These are phyloP conservation scores for Suillus hirtellus DNA, from an alignment of 768 basidiomycete species.

Conservation along the genomic window DNA sequence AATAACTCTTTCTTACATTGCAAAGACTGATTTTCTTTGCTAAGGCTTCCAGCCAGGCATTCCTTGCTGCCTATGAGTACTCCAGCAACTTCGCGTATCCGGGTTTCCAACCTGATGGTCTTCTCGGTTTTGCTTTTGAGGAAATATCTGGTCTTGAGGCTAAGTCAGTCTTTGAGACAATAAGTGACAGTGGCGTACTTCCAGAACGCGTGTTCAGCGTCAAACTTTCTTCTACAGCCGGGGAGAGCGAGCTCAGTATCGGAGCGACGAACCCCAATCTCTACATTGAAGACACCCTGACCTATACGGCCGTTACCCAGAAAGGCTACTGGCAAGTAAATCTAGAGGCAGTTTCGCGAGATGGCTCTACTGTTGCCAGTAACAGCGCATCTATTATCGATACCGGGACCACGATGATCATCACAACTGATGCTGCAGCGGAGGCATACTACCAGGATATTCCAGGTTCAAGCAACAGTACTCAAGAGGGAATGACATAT, in stretches of 20 bases:
- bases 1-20: slow-evolving; percentile 5
- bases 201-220: slow-evolving; percentile 46
- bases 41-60: slow-evolving; percentile 38
- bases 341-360: slow-evolving; percentile 29
- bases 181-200: slow-evolving; percentile 37
- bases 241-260: slow-evolving; percentile 53
- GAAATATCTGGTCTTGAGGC: slow-evolving; percentile 36
- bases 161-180: slow-evolving; percentile 45
- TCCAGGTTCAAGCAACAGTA: slow-evolving; percentile 23
- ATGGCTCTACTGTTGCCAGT: slow-evolving; percentile 21
- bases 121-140: slow-evolving; percentile 46
- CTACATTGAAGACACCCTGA: slow-evolving; percentile 46
- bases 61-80: slow-evolving; percentile 47
- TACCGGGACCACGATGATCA: slow-evolving; percentile 30
- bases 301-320: slow-evolving; percentile 35
- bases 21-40: slow-evolving; percentile 3
- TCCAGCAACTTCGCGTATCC: slow-evolving; percentile 29
- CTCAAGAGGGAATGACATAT: background rate
- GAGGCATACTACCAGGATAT: slow-evolving; percentile 32
- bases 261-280: slow-evolving; percentile 50
- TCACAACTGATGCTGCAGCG: slow-evolving; percentile 29
- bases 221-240: slow-evolving; percentile 41
- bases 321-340: slow-evolving; percentile 41
- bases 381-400: slow-evolving; percentile 36
- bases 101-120: slow-evolving; percentile 38